Percentiles rank a stretch among this genome's conserved stretches.
These are phyloP conservation scores for Cladosporium halotolerans DNA, from an alignment of 2,329 filamentous ascomycete species.

Conservation along the genomic window DNA sequence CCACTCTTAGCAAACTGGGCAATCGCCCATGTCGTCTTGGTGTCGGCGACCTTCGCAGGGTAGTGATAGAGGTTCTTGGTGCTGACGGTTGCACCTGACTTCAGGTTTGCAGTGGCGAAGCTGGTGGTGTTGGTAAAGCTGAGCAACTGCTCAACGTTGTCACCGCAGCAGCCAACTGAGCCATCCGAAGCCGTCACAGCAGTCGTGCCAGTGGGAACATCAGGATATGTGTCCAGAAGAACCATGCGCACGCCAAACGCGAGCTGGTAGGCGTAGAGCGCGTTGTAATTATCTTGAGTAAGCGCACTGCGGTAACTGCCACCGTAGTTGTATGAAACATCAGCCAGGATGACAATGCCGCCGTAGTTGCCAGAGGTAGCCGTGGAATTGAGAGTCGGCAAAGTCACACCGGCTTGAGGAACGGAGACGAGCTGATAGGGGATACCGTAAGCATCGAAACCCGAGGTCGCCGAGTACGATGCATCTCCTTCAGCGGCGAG, in stretches of 20 bases:
- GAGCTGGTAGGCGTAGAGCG: slow-evolving; percentile 52
- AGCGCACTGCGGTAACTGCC: slow-evolving; percentile 47
- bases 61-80: slow-evolving; percentile 52
- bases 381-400: slow-evolving; percentile 49
- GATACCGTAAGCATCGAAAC: slow-evolving; percentile 56
- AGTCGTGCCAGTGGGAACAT: slow-evolving; percentile 39
- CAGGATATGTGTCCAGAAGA: slow-evolving; percentile 52
- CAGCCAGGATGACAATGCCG: slow-evolving; percentile 50
- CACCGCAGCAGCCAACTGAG: slow-evolving; percentile 43
- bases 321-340: slow-evolving; percentile 51
- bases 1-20: slow-evolving; percentile 47
- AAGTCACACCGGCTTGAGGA: slow-evolving; percentile 45
- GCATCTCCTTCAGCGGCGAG: slow-evolving; percentile 40
- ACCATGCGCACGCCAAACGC: slow-evolving; percentile 56
- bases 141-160: slow-evolving; percentile 46
- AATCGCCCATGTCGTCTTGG: slow-evolving; percentile 48
- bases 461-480: slow-evolving; percentile 45
- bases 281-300: slow-evolving; percentile 50
- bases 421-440: slow-evolving; percentile 51
- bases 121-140: slow-evolving; percentile 49
- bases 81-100: slow-evolving; percentile 43
- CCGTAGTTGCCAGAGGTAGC: slow-evolving; percentile 51
- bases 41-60: slow-evolving; percentile 50
- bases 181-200: slow-evolving; percentile 24
- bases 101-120: slow-evolving; percentile 51